Percentiles rank a stretch among this genome's conserved stretches.
phyloP scores from a whole-genome alignment of 805 yeast genomes.

The Metschnikowia bowlesiae region DNA sequence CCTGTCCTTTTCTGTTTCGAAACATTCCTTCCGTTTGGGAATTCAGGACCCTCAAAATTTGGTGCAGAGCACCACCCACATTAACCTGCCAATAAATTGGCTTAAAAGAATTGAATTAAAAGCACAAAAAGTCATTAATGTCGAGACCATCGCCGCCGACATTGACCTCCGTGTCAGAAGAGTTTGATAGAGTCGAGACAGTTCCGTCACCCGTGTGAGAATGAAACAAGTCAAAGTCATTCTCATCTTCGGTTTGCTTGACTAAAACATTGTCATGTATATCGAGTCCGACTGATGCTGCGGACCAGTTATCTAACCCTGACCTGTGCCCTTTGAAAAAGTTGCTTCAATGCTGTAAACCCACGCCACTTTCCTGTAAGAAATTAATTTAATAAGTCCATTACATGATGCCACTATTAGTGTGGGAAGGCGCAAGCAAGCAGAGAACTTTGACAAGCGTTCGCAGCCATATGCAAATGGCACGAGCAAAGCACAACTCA shows the following conservation, averaged over 20 bases:
- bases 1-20: conserved; percentile 6
- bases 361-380: conserved; percentile 11
- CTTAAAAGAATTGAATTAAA: conserved; percentile 17
- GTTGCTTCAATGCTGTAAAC: conserved; percentile 36
- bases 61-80: conserved; percentile 7
- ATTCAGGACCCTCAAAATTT: conserved; percentile 7
- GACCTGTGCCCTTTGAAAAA: conserved; percentile 7
- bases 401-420: not conserved
- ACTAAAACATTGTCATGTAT: conserved; percentile 17
- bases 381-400: conserved; percentile 5
- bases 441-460: conserved; percentile 23
- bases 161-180: conserved; percentile 3
- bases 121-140: conserved; percentile 30
- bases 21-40: not conserved
- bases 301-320: conserved; percentile 23
- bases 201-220: conserved; percentile 7
- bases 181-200: conserved; percentile 7
- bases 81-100: conserved; percentile 10
- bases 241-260: not conserved
- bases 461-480: conserved; percentile 2
- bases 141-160: conserved; percentile 20
- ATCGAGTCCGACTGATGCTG: conserved; percentile 38
- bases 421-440: conserved; percentile 18
- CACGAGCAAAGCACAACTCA: not conserved
- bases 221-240: conserved; percentile 1